Conservation (phyloP, 1,284 basidiomycete species). For the Phellinidium pouzarii region DNA sequence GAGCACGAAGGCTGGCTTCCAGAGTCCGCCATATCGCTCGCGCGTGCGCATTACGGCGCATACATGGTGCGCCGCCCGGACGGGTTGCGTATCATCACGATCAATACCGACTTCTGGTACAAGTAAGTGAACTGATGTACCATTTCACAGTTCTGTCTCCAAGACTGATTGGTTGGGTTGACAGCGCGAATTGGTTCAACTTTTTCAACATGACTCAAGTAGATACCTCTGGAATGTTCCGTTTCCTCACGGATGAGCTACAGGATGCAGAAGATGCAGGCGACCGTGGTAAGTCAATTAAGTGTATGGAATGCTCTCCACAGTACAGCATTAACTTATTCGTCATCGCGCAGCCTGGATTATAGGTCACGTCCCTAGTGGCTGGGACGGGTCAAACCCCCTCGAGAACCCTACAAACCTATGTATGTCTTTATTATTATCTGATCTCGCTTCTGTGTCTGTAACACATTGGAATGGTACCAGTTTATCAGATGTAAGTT, state of each 20-base stretch:
- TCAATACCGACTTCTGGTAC: slow-evolving; percentile 71
- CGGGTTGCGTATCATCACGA: slow-evolving; percentile 64
- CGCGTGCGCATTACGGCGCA: slow-evolving; percentile 65
- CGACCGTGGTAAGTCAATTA: slow-evolving; percentile 44
- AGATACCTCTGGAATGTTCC: slow-evolving; percentile 69
- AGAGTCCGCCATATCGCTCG: slow-evolving; percentile 46
- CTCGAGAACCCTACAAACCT: slow-evolving; percentile 56
- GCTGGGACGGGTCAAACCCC: slow-evolving; percentile 70
- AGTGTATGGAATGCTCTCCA: not conserved
- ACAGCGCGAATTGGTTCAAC: slow-evolving; percentile 66
- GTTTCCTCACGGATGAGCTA: slow-evolving; percentile 75
- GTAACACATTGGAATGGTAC: not conserved
- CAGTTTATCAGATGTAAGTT: slow-evolving; percentile 68
- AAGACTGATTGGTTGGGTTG: not conserved
- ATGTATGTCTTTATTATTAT: slow-evolving; percentile 42
- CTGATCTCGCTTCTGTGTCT: not conserved
- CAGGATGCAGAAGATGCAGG: slow-evolving; percentile 68
- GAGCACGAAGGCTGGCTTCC: slow-evolving; percentile 66
- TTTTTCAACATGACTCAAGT: slow-evolving; percentile 69
- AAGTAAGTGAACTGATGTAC: no score
- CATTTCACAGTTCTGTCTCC: no score
- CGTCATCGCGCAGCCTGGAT: slow-evolving; percentile 58
- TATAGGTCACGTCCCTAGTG: slow-evolving; percentile 69
- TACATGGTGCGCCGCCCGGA: slow-evolving; percentile 65
- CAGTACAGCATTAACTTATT: not conserved